Base-by-base conservation (phyloP, 2,329 filamentous ascomycete genomes). In the Colletotrichum neosansevieriae region DNA sequence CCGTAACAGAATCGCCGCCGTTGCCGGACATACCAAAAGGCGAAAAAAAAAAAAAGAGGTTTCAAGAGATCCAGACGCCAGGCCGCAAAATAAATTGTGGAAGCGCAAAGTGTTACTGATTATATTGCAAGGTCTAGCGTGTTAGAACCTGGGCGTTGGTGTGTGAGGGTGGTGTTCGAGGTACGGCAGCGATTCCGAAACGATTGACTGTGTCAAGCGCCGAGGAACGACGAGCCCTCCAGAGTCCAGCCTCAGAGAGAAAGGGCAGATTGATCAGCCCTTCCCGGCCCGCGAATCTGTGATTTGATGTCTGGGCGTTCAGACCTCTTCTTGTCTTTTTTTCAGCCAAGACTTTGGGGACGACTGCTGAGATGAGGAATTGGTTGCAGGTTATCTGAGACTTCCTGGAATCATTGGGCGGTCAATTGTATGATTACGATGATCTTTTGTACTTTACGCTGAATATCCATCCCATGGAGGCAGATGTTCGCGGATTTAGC, bases 151-250 rank as follows among this genome's bases (percentile, higher is more conserved):
- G 40, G 40, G 40, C 21, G 56, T 47, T 29, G 29, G 6, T 24
- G n/a, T 45, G 40, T 58, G 40, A 58, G 56, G 13, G 11, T 24
- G 17, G 58, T 51, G 58, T 61, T 61, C 45, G 47, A 61, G 58
- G 32, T 47, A 40, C 49, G 32, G 40, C 63, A n/a, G 21, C 11
- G n/a, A 60, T 51, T 69, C 34, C 66, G 62, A 69, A 69, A 69
- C 62, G 42, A 29, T 38, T 53, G 34, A 44, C 56, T 69, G 66
- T 68, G 53, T 66, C 66, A 69, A 60, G 61, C 66, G 66, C 66
- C 56, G 59, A 60, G 61, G 66, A 32, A 61, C 42, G 15, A 60
- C 32, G 56, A 47, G 15, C 44, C 29, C 21, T 21, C 34, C 32
- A 32, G 32, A 34, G n/a, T 54, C 24, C 49, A 11, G 50, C 29